Evolutionary conservation across 2,329 filamentous ascomycete genomes (phyloP), one percentile per base, ranked within the genome.

Genomic region (Fusarium staphyleae): DNA sequence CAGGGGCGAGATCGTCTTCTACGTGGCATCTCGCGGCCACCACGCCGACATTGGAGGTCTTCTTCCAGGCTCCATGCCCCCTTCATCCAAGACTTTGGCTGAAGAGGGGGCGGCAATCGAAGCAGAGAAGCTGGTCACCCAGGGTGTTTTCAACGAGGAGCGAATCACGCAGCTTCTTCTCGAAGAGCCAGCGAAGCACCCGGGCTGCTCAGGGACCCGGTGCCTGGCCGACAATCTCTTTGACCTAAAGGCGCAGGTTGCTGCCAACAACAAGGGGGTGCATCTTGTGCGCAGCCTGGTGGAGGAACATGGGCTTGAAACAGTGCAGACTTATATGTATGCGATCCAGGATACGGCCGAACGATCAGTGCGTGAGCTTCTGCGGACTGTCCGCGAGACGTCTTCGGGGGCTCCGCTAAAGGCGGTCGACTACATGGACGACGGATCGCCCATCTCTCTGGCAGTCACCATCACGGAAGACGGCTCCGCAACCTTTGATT

Each of bases 261-360:
- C 91, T 0, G 90, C 91, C 11, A 96, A 96, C 67, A 88, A 91
- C 65, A 92, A 92, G 64, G 91, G 91, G 8, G 93, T 93, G 65
- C 84, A 84, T 33, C 77, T 93, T 14, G 91, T 93, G 60, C 82
- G 81, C 35, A 79, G 82, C 0, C 76, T 93, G 2, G 91, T 93
- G 59, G 81, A 83, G 19, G 89, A 93, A 63, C 91, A 91, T 63
- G 84, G 86, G 7, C 83, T 89, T 35, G 77, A 85, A 5, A 86
- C 87, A 0, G 89, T 93, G 0, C 86, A 90, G 55, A 87, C 88
- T 68, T 74, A 74, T 59, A 75, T 78, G 76, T 58, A 66, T 30
- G 74, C 70, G 36, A 77, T 77, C 41, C 75, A 77, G 53, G 60
- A 69, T 37, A 78, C 74, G 18, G 75, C 75, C 11, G 76, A 78